These are phyloP conservation scores for Mortierella sp. DNA, from an alignment of 371 early-diverging fungal genomes.

Conservation along the genomic window DNA sequence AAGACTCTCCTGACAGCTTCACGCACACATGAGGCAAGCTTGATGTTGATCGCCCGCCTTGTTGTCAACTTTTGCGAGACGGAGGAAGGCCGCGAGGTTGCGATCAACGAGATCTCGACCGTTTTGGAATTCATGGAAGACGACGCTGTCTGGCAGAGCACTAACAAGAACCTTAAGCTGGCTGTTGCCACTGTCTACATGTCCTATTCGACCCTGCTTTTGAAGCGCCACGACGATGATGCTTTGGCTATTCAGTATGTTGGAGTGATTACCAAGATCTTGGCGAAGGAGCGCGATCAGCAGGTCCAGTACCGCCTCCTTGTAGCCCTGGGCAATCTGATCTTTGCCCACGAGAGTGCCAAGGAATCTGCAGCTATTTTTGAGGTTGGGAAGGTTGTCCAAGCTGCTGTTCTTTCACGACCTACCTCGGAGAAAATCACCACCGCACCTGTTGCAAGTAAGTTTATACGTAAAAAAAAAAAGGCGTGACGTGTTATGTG, in stretches of 20 bases:
- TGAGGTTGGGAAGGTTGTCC: conserved; percentile 38
- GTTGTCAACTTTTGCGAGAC: conserved; percentile 59
- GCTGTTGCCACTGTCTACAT: conserved; percentile 46
- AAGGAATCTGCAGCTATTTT: conserved; percentile 55
- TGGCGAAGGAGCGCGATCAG: conserved; percentile 48
- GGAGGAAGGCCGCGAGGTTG: conserved; percentile 34
- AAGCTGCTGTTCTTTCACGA: conserved; percentile 44
- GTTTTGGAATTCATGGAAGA: conserved; percentile 48
- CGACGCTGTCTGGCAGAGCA: conserved; percentile 45
- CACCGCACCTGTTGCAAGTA: conserved; percentile 43
- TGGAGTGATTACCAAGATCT: conserved; percentile 31
- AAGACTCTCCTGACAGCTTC: conserved; percentile 30
- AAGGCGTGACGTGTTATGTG: background rate
- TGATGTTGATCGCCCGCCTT: conserved; percentile 56
- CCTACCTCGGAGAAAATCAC: conserved; percentile 40
- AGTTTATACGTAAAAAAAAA: conserved; percentile 11
- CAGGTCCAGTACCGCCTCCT: conserved; percentile 57
- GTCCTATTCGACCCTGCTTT: conserved; percentile 49
- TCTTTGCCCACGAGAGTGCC: conserved; percentile 51
- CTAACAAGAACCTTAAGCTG: conserved; percentile 46
- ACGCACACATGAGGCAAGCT: conserved; percentile 52
- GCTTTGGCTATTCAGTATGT: conserved; percentile 44
- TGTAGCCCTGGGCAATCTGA: conserved; percentile 53
- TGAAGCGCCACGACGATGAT: conserved; percentile 48
- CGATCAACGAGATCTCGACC: conserved; percentile 26